Evolutionary conservation across 306 rosid species (phyloP).

Genomic region (Senna tora): DNA sequence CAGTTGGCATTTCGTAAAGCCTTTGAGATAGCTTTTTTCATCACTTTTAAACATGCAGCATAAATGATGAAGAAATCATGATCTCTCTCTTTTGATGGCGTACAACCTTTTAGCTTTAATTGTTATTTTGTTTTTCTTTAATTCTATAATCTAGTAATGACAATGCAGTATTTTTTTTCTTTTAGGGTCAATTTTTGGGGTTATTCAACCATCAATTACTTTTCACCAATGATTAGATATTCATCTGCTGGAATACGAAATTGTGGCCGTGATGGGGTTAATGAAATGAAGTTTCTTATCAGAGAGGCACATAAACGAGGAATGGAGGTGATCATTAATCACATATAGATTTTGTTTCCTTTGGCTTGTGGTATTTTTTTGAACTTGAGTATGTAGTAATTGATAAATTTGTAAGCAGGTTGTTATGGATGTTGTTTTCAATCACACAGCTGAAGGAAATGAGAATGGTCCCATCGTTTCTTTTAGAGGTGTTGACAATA

Average conservation of each 20-base stretch:
- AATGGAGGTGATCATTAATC: slow-evolving; percentile 71
- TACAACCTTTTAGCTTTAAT: slow-evolving; percentile 15
- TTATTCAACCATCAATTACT: slow-evolving; percentile 86
- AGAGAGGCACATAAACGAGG: slow-evolving; percentile 95
- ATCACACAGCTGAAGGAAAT: slow-evolving; percentile 99
- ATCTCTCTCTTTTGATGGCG: slow-evolving; percentile 27
- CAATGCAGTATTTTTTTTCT: slow-evolving; percentile 37
- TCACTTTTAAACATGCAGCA: slow-evolving; percentile 11
- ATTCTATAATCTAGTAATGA: slow-evolving; percentile 18
- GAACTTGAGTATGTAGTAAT: slow-evolving; percentile 25
- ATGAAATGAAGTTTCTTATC: slow-evolving; percentile 81
- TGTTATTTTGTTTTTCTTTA: slow-evolving; percentile 12
- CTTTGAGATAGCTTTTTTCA: slow-evolving; percentile 12
- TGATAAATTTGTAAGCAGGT: slow-evolving; percentile 63
- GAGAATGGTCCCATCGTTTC: slow-evolving; percentile 89
- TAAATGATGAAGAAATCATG: slow-evolving; percentile 4
- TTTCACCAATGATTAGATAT: slow-evolving; percentile 96
- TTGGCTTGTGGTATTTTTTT: background rate
- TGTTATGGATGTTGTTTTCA: slow-evolving; percentile 96
- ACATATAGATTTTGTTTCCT: slow-evolving; percentile 21
- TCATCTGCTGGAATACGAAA: slow-evolving; percentile 75
- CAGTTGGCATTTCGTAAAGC: slow-evolving; percentile 16
- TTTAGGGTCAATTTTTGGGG: slow-evolving; percentile 97
- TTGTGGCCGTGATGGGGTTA: slow-evolving; percentile 80
- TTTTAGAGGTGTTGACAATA: slow-evolving; percentile 91